Conservation (phyloP, 495 filamentous ascomycete species). For the Saxophila tyrrhenica region DNA sequence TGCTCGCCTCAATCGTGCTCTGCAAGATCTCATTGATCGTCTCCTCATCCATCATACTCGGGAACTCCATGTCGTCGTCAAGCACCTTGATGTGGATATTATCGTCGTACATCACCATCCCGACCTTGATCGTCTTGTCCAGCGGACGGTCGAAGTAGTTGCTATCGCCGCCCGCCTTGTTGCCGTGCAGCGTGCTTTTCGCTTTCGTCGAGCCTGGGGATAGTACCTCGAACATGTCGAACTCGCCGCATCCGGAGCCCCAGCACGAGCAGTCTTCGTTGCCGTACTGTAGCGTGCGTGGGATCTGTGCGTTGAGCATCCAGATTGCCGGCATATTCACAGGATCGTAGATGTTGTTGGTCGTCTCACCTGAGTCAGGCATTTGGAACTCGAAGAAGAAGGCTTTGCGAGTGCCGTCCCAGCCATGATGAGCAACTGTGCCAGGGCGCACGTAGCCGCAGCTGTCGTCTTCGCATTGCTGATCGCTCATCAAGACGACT, state of each 20-base stretch:
- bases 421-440: slow-evolving; percentile 40
- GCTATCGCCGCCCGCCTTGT: slow-evolving; percentile 42
- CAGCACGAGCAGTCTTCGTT: slow-evolving; percentile 52
- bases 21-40: slow-evolving; percentile 17
- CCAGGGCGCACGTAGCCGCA: slow-evolving; percentile 16
- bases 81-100: slow-evolving; percentile 35
- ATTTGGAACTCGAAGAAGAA: slow-evolving; percentile 60
- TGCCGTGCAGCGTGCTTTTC: slow-evolving; percentile 52
- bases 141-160: slow-evolving; percentile 55
- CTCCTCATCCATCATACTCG: slow-evolving; percentile 9
- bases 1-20: slow-evolving; percentile 3
- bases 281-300: slow-evolving; percentile 53
- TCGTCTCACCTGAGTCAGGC: slow-evolving; percentile 42
- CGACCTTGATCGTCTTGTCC: slow-evolving; percentile 41
- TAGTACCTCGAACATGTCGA: slow-evolving; percentile 60
- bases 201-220: slow-evolving; percentile 33
- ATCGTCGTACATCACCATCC: slow-evolving; percentile 43
- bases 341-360: slow-evolving; percentile 27
- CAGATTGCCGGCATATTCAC: slow-evolving; percentile 55
- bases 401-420: slow-evolving; percentile 46
- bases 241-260: slow-evolving; percentile 56
- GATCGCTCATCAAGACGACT: slow-evolving; percentile 47
- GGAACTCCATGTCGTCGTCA: slow-evolving; percentile 25
- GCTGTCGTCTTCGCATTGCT: slow-evolving; percentile 35
- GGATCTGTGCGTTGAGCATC: slow-evolving; percentile 59